Evolutionary conservation across 73 alveolate species (phyloP).

Genomic region (Paramecium sexaurelia): DNA sequence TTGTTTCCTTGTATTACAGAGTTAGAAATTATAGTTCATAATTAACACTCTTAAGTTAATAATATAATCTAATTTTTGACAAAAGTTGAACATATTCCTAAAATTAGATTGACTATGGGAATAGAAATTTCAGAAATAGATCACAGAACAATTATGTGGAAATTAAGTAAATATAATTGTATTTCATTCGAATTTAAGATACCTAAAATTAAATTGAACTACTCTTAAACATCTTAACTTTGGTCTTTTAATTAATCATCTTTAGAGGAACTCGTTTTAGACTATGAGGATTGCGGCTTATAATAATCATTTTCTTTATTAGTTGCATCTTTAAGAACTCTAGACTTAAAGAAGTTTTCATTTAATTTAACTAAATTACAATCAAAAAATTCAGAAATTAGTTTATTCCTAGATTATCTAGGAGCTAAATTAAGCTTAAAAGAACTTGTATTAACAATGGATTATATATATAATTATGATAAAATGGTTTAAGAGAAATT

Average conservation of each 20-base stretch:
- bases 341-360: background rate
- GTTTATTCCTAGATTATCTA: background rate
- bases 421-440: background rate
- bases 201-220: background rate
- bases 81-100: background rate
- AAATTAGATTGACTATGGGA: background rate
- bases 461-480: background rate
- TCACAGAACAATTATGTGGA: background rate
- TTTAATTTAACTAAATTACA: background rate
- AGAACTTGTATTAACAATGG: background rate
- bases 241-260: constrained; percentile 32
- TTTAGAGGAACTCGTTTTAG: background rate
- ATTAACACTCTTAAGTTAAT: background rate
- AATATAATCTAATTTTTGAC: background rate
- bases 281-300: background rate
- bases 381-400: background rate
- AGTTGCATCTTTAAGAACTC: background rate
- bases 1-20: background rate
- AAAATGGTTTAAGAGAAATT: background rate
- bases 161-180: background rate
- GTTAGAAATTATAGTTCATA: background rate
- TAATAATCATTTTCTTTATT: background rate
- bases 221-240: background rate
- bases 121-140: background rate
- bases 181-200: background rate